Base-by-base conservation (phyloP, 2,329 filamentous ascomycete species). In the Dothistroma pini region DNA sequence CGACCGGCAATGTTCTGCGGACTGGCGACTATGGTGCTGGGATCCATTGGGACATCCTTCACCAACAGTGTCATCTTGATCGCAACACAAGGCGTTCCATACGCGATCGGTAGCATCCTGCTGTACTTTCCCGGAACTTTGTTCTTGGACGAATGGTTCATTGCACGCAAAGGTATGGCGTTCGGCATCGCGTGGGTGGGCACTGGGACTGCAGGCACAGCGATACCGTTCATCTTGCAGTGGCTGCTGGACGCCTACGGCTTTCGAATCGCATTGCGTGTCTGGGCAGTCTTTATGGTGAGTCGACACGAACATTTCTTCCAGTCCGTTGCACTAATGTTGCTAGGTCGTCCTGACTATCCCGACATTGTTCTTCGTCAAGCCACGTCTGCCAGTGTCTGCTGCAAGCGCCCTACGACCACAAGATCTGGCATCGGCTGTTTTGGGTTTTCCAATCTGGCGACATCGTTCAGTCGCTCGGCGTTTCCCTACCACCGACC, bases 371-470 rank as follows among this genome's bases (percentile, higher is more conserved):
- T 51, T 59, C 16, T 54, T 61, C 22, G 57, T 68, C 32, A 38
- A 57, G 19, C 65, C 66, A 12, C 60, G 62, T 10, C 60, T 67
- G 3, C 65, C 65, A 14, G 55, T 65, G 8, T 59, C 58, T 16
- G 55, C 57, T 47, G 56, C 65, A 21, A 66, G 62, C 22, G 63
- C 62, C 16, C 58, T 69, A 25, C 62, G 68, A 9, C 70, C 70
- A 19, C 64, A 76, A 29, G 72, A 76, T 34, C 61, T 77, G 11
- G 34, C 67, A 68, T 35, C 57, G 63, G 5, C 70, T 71, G 0
- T 80, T 79, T 69, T 77, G 76, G 74, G 68, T 77, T 58, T 71
- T 81, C 9, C 77, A 82, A 60, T 71, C 74, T 1, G 75, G 71
- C 19, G 78, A 78, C 53, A 65, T 78, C n/a, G 63, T 78, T 5